Conservation (phyloP, 169 alveolate genomes). For the Cryptosporidium sp. region DNA sequence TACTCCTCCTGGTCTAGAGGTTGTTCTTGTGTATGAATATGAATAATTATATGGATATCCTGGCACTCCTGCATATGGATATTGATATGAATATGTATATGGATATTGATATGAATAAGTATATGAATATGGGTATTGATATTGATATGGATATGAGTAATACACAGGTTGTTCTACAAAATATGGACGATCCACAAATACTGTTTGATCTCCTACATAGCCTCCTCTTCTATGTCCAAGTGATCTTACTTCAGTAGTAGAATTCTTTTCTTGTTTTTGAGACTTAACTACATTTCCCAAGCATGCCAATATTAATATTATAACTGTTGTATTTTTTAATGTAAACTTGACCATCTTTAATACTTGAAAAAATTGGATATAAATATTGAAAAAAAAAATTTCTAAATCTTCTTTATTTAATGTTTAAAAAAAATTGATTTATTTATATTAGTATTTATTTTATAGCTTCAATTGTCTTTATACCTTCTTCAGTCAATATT, state of each 20-base stretch:
- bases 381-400: not conserved
- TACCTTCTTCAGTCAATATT: not conserved
- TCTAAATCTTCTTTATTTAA: not conserved
- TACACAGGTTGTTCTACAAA: constrained; percentile 2
- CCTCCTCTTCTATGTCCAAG: constrained; percentile 65
- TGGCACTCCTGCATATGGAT: constrained; percentile 14
- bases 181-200: constrained; percentile 24
- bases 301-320: constrained; percentile 12
- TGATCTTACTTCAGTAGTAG: constrained; percentile 25
- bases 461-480: not conserved
- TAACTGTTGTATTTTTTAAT: not conserved
- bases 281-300: not conserved
- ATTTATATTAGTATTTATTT: not conserved
- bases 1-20: constrained; percentile 53
- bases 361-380: not conserved
- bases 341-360: constrained; percentile 14
- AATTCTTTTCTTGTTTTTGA: constrained; percentile 4
- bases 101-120: constrained; percentile 21
- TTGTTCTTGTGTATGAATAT: constrained; percentile 61
- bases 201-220: constrained; percentile 43
- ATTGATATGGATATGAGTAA: constrained; percentile 50
- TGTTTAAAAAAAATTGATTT: not conserved
- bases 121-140: constrained; percentile 41
- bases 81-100: constrained; percentile 32
- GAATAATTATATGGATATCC: constrained; percentile 49